Base-by-base conservation (phyloP, 148 eudicot species). In the Rhododendron griersonianum region DNA sequence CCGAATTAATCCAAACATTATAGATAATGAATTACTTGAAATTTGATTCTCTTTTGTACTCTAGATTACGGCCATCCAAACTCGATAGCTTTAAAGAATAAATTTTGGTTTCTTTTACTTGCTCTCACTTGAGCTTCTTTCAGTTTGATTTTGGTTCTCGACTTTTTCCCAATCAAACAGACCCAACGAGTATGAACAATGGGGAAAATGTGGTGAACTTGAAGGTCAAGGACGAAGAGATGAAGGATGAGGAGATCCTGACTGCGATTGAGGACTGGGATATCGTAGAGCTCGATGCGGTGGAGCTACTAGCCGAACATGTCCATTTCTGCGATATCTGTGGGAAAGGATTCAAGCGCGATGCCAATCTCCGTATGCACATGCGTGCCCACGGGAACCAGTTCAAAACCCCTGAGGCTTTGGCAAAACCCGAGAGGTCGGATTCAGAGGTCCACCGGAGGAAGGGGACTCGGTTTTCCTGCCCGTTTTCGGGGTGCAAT, bases 301-400 rank as follows among this genome's bases (percentile, higher is more conserved):
- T 92, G 61, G 96, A 94, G 88, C 85, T 96, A 2, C 79, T 94
- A 0, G 94, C 96, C 5, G 98, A 96, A 84, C 95, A 92, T 84
- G 83, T 91, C 50, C 98, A 96, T 86, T 89, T 93, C 53, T 96
- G 98, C 83, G 92, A 91, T 19, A 69, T 96, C 19, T 96, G 98
- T 37, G 96, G 94, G 4, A 94, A 94, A 48, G 94, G 94, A 8
- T 94, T 94, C 83, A 94, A 91, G 76, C 92, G 96, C 0, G 96
- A 94, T 71, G 96, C 96, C 3, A 94, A 94, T 81, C 87, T 94
- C 41, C 88, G 96, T 59, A 94, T 94, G 96, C 96, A 94, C 61
- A 94, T 92, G 93, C 86, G 96, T 3, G 94, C 94, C 11, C 96
- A 94, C 82, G 96, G 96, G 0, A 84, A 94, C 75, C 87, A 90